These are phyloP conservation scores for Acarospora socialis DNA, from an alignment of 2,329 filamentous ascomycete species.

Conservation along the genomic window DNA sequence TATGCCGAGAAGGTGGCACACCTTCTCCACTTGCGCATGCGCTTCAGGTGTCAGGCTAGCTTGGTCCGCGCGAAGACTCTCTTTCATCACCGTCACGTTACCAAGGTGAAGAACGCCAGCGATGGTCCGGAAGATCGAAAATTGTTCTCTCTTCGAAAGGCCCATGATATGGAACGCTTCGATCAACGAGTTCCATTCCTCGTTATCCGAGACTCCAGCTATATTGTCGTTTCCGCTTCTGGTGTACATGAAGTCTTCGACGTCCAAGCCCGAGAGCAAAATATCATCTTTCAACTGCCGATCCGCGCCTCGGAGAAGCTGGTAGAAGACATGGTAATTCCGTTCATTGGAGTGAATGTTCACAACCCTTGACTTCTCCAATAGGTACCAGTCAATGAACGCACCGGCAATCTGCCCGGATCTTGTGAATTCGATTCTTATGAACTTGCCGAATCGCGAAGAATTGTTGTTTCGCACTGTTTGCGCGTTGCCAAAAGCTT, in stretches of 20 bases:
- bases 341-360: slow-evolving; percentile 74
- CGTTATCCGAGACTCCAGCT: slow-evolving; percentile 71
- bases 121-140: slow-evolving; percentile 69
- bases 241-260: slow-evolving; percentile 85
- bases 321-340: slow-evolving; percentile 97
- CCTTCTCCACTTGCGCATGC: slow-evolving; percentile 57
- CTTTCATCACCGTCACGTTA: slow-evolving; percentile 78
- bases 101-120: slow-evolving; percentile 87
- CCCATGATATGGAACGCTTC: slow-evolving; percentile 94
- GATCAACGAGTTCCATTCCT: slow-evolving; percentile 79
- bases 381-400: slow-evolving; percentile 95
- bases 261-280: slow-evolving; percentile 56
- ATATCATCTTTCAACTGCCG: slow-evolving; percentile 59
- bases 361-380: slow-evolving; percentile 97
- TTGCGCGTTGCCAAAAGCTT: slow-evolving; percentile 96
- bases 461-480: slow-evolving; percentile 98
- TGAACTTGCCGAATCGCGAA: slow-evolving; percentile 96
- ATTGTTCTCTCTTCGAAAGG: slow-evolving; percentile 73
- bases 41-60: slow-evolving; percentile 67
- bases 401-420: slow-evolving; percentile 85
- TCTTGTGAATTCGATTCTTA: slow-evolving; percentile 85
- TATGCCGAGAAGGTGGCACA: slow-evolving; percentile 75
- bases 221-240: slow-evolving; percentile 85
- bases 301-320: slow-evolving; percentile 76
- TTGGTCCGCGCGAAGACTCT: slow-evolving; percentile 82